phyloP scores from a whole-genome alignment of 257 asterid species.

The Primulina eburnea region DNA sequence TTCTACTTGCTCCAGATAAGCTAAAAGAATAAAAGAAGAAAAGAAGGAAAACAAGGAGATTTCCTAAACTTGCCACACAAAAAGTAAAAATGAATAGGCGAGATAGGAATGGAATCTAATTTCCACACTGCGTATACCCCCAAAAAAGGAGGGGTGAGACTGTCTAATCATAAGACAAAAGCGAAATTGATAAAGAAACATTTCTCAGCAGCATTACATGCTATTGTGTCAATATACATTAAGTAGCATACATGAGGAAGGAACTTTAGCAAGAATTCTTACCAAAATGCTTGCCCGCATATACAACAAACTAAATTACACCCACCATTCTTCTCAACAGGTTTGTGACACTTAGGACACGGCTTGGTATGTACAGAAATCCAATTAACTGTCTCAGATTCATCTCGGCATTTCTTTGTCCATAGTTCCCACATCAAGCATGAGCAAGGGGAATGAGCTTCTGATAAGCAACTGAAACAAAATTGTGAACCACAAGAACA shows the following conservation, averaged over 20 bases:
- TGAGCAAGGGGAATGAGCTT: slow-evolving; percentile 98
- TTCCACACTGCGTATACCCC: background rate
- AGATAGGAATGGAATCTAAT: background rate
- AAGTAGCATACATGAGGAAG: background rate
- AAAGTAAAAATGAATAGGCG: background rate
- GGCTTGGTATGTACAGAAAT: slow-evolving; percentile 83
- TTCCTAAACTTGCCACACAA: slow-evolving; percentile 1
- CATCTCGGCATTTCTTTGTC: slow-evolving; percentile 94
- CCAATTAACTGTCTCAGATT: slow-evolving; percentile 96
- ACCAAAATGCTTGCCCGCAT: slow-evolving; percentile 98
- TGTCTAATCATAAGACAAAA: background rate
- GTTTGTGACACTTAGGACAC: slow-evolving; percentile 97
- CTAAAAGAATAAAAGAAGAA: background rate
- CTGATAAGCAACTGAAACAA: slow-evolving; percentile 86
- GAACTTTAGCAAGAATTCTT: slow-evolving; percentile 24
- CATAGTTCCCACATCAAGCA: slow-evolving; percentile 94
- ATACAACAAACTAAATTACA: slow-evolving; percentile 91
- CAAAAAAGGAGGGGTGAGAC: slow-evolving; percentile 6
- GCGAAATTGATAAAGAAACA: background rate
- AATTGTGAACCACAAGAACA: slow-evolving; percentile 93
- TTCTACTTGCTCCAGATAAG: background rate
- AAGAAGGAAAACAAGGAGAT: background rate
- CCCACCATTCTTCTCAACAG: slow-evolving; percentile 97
- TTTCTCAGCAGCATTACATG: background rate
- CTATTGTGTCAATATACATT: slow-evolving; percentile 4